phyloP scores from a whole-genome alignment of 2,329 filamentous ascomycete species.

The Parasarocladium wereldwijsianum region DNA sequence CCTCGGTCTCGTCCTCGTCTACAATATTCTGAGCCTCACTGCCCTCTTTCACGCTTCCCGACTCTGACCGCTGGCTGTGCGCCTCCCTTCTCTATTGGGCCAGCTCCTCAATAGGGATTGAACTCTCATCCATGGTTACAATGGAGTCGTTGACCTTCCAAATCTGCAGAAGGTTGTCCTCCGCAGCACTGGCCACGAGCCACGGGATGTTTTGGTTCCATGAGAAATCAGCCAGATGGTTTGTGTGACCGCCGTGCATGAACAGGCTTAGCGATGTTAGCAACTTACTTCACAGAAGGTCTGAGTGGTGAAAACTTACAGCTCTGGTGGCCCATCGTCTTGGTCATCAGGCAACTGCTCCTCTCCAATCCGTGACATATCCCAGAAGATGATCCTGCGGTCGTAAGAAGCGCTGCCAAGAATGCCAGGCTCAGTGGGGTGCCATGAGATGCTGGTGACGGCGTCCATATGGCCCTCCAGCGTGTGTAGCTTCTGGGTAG shows the following conservation, averaged over 20 bases:
- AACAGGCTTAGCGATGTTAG: conserved; percentile 49
- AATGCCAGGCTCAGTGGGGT: conserved; percentile 78
- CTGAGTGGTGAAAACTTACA: conserved; percentile 43
- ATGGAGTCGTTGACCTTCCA: conserved; percentile 80
- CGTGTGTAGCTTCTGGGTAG: conserved; percentile 79
- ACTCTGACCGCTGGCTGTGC: no score
- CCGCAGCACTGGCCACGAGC: conserved; percentile 88
- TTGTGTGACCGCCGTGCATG: conserved; percentile 98
- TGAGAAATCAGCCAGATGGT: conserved; percentile 89
- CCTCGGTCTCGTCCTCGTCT: not conserved
- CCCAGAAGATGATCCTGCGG: conserved; percentile 90
- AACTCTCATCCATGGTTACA: conserved; percentile 61
- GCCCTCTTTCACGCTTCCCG: no score
- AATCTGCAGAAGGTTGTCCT: conserved; percentile 92
- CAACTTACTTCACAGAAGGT: not conserved
- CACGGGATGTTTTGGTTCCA: conserved; percentile 97
- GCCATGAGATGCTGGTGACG: conserved; percentile 88
- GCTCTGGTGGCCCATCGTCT: conserved; percentile 86
- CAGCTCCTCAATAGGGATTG: conserved; percentile 64
- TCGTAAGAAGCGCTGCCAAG: conserved; percentile 88
- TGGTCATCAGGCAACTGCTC: conserved; percentile 91
- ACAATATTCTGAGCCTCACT: no score
- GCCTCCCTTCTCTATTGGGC: conserved; percentile 38
- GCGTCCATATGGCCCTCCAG: conserved; percentile 79
- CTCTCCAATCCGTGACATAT: conserved; percentile 78